A percentile compares a stretch with the other conserved stretches of the same genome.
Conservation (phyloP, 495 filamentous ascomycete genomes). For the Trichocladium uniseriatum region DNA sequence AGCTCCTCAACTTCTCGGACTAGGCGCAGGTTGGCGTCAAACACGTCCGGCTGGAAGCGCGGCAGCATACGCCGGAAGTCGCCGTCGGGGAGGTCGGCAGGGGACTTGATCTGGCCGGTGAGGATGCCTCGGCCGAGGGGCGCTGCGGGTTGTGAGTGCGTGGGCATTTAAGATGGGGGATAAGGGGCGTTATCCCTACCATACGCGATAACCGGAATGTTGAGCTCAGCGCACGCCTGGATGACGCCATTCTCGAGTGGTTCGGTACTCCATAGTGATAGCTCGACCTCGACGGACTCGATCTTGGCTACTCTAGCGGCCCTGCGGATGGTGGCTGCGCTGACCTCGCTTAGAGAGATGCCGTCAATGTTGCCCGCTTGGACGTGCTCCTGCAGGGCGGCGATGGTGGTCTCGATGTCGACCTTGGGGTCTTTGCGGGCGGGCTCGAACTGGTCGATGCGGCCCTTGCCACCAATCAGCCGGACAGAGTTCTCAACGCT, state of each 20-base stretch:
- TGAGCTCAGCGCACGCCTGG: constrained; percentile 58
- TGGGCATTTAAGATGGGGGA: not conserved
- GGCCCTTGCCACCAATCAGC: constrained; percentile 62
- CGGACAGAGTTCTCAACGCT: constrained; percentile 60
- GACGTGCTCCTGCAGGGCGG: constrained; percentile 49
- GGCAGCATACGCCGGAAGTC: constrained; percentile 49
- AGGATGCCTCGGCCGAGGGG: constrained; percentile 25
- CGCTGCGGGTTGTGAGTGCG: not conserved
- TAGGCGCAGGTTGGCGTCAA: constrained; percentile 66
- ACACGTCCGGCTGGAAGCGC: constrained; percentile 60
- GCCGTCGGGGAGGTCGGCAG: constrained; percentile 52
- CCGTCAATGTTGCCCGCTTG: constrained; percentile 69
- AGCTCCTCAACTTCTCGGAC: constrained; percentile 56
- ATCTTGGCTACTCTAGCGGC: constrained; percentile 65
- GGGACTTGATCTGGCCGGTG: constrained; percentile 55
- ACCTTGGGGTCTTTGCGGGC: constrained; percentile 61
- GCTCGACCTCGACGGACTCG: constrained; percentile 69
- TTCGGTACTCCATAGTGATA: constrained; percentile 59
- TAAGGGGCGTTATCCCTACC: constrained; percentile 35
- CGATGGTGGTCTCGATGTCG: constrained; percentile 40
- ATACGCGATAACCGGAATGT: constrained; percentile 63
- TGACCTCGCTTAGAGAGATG: constrained; percentile 65
- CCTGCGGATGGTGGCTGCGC: constrained; percentile 61
- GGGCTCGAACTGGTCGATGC: constrained; percentile 72
- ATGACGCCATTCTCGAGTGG: constrained; percentile 68